Evolutionary conservation across 129 eudicot species (phyloP).

Genomic region (Flaveria sonorensis): DNA sequence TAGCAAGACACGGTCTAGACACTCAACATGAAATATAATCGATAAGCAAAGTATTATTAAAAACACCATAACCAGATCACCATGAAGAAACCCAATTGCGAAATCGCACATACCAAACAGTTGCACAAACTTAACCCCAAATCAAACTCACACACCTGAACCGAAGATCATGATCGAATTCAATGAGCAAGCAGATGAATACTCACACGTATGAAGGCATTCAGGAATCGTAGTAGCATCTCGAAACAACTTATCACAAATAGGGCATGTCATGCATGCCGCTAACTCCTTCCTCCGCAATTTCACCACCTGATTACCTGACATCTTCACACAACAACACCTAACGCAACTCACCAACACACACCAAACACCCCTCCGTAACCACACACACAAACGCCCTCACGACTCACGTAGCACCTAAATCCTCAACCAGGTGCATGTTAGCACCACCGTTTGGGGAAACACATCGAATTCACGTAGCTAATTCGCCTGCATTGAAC

Average conservation of each 20-base stretch:
- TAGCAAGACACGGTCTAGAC: slow-evolving; percentile 2
- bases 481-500: slow-evolving; percentile 48
- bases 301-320: slow-evolving; percentile 58
- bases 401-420: slow-evolving; percentile 20
- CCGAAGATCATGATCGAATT: neutral
- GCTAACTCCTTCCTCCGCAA: slow-evolving; percentile 52
- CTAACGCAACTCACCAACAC: slow-evolving; percentile 10
- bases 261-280: slow-evolving; percentile 99
- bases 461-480: slow-evolving; percentile 50
- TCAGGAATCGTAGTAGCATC: slow-evolving; percentile 89
- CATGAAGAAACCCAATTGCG: slow-evolving; percentile 18
- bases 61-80: slow-evolving; percentile 22
- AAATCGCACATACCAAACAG: no score
- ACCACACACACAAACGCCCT: slow-evolving; percentile 38
- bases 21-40: neutral
- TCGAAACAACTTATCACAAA: slow-evolving; percentile 71
- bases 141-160: slow-evolving; percentile 16
- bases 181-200: neutral
- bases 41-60: neutral
- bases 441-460: slow-evolving; percentile 39
- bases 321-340: slow-evolving; percentile 46
- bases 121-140: slow-evolving; percentile 20
- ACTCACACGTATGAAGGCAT: slow-evolving; percentile 92
- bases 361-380: slow-evolving; percentile 11
- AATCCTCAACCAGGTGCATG: slow-evolving; percentile 54